Conservation (phyloP, 257 asterid genomes). For the Solanum rostratum region DNA sequence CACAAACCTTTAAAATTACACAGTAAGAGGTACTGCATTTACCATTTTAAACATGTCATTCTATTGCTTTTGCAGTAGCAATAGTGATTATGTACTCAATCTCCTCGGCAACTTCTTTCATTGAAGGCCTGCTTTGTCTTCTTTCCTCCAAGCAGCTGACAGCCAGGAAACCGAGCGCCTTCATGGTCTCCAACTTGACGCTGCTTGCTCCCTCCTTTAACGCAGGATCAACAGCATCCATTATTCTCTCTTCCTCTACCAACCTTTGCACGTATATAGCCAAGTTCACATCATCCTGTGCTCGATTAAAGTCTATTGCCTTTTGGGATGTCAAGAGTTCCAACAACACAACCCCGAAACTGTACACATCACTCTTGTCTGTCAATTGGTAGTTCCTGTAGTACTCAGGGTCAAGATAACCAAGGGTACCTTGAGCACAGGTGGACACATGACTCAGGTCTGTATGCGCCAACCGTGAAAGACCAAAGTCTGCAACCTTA, state of each 20-base stretch:
- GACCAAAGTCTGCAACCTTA: slow-evolving; percentile 76
- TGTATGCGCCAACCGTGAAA: slow-evolving; percentile 76
- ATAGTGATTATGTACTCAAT: slow-evolving; percentile 64
- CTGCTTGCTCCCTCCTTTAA: slow-evolving; percentile 49
- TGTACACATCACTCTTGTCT: slow-evolving; percentile 87
- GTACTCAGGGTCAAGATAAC: slow-evolving; percentile 92
- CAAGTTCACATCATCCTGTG: slow-evolving; percentile 69
- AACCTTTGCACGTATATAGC: slow-evolving; percentile 67
- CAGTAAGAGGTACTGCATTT: neutral
- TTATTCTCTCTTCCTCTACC: slow-evolving; percentile 67
- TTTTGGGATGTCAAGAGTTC: slow-evolving; percentile 84
- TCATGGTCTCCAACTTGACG: slow-evolving; percentile 72
- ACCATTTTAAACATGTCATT: neutral
- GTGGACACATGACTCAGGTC: slow-evolving; percentile 86
- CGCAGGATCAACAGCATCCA: slow-evolving; percentile 69
- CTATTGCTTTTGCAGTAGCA: slow-evolving; percentile 22
- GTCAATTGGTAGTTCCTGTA: slow-evolving; percentile 78
- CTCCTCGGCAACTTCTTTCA: slow-evolving; percentile 91
- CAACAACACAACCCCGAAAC: slow-evolving; percentile 78
- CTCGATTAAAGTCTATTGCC: slow-evolving; percentile 67
- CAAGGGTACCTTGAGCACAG: slow-evolving; percentile 93
- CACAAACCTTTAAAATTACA: neutral
- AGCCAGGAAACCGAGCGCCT: slow-evolving; percentile 78
- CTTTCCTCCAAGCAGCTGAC: slow-evolving; percentile 77
- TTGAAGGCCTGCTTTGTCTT: slow-evolving; percentile 80